Evolutionary conservation across 805 yeast species (phyloP).

Genomic region (Candida maris): DNA sequence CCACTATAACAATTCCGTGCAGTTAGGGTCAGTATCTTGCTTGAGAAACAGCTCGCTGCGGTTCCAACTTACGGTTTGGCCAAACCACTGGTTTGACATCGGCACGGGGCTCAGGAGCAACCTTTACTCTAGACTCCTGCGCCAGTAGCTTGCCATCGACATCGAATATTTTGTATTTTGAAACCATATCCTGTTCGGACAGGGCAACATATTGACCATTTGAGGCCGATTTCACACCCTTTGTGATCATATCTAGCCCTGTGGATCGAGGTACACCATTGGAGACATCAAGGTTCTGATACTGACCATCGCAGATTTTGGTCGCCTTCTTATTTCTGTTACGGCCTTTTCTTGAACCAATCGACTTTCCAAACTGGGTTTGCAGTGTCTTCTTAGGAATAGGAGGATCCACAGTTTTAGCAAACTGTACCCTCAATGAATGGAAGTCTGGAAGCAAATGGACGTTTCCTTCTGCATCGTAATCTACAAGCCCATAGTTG

Average conservation of each 20-base stretch:
- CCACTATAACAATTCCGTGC: constrained; percentile 10
- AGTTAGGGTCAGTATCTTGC: constrained; percentile 3
- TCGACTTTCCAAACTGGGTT: constrained; percentile 13
- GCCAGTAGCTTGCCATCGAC: constrained; percentile 37
- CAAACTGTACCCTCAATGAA: constrained; percentile 41
- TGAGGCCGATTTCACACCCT: constrained; percentile 43
- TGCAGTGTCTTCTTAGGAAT: constrained; percentile 21
- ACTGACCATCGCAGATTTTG: constrained; percentile 36
- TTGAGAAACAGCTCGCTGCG: constrained; percentile 3
- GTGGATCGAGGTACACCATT: constrained; percentile 42
- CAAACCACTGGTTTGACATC: constrained; percentile 14
- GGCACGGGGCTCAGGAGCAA: constrained; percentile 24
- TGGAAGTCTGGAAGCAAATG: constrained; percentile 42
- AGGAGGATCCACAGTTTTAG: constrained; percentile 29
- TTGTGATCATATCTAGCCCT: constrained; percentile 42
- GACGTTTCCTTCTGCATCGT: constrained; percentile 40
- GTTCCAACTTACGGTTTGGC: constrained; percentile 23
- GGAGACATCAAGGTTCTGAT: constrained; percentile 41
- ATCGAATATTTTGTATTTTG: constrained; percentile 41
- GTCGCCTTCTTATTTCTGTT: constrained; percentile 9
- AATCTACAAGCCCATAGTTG: constrained; percentile 69
- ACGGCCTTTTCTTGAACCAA: constrained; percentile 21
- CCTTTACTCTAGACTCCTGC: constrained; percentile 22
- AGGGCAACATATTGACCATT: constrained; percentile 51
- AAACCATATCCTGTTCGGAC: constrained; percentile 38